phyloP scores from a whole-genome alignment of 2,329 filamentous ascomycete genomes.

The Aphanoascus verrucosus region DNA sequence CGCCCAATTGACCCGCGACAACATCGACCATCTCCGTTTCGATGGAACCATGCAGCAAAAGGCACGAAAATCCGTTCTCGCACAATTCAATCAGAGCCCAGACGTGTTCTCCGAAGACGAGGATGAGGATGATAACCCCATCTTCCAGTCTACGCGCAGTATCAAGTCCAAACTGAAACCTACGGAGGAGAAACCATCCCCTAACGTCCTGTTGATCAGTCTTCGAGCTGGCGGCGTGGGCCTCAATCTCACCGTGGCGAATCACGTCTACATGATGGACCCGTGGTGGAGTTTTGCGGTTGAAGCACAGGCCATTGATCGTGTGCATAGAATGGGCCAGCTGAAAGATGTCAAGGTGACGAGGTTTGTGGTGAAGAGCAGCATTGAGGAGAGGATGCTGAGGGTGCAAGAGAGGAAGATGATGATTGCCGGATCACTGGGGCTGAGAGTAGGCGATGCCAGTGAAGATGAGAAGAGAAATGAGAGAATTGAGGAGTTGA shows the following conservation, averaged over 20 bases:
- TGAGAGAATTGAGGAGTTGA: conserved; percentile 86
- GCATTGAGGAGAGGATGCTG: conserved; percentile 92
- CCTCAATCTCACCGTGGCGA: conserved; percentile 80
- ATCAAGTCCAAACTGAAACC: conserved; percentile 10
- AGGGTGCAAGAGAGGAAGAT: conserved; percentile 87
- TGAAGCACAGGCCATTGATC: conserved; percentile 93
- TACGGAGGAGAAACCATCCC: conserved; percentile 16
- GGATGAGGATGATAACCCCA: conserved; percentile 23
- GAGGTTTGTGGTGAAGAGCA: conserved; percentile 78
- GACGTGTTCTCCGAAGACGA: conserved; percentile 28
- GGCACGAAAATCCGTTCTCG: conserved; percentile 64
- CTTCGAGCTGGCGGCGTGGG: conserved; percentile 87
- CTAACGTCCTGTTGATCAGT: conserved; percentile 63
- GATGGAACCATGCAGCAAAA: conserved; percentile 88
- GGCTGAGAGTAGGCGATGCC: conserved; percentile 89
- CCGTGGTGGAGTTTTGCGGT: conserved; percentile 99
- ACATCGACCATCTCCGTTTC: conserved; percentile 72
- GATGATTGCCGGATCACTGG: conserved; percentile 75
- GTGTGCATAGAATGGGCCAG: conserved; percentile 95
- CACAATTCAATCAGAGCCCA: conserved; percentile 52
- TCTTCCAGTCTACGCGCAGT: background rate
- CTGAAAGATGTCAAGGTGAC: conserved; percentile 73
- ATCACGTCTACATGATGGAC: conserved; percentile 96
- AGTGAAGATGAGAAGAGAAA: conserved; percentile 84
- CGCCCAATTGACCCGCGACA: conserved; percentile 60